Base-by-base conservation (phyloP, 306 rosid genomes). In the Biancaea sappan region DNA sequence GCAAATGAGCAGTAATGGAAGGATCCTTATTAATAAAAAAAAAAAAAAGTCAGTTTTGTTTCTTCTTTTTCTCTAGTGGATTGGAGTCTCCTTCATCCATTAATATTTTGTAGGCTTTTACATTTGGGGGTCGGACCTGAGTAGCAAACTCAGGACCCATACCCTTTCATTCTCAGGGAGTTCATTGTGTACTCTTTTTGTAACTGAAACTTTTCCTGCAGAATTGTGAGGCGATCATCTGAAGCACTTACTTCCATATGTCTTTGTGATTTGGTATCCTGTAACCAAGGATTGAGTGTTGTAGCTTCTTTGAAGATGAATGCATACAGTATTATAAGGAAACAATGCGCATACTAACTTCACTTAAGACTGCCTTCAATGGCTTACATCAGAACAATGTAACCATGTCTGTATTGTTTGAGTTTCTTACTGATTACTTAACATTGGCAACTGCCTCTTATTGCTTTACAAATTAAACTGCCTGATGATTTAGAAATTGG, bases 261-360 rank as follows among this genome's bases (percentile, higher is more conserved):
- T 7, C 11, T 48, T 2, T 52, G 29, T 25, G 1, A 54, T 54
- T 25, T 24, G 34, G 13, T 51, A 58, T 37, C 11, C 26, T 48
- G n/a, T 48, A 37, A 72, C 24, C 63, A 56, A 56, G 50, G 47
- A 44, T 44, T 5, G 60, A 61, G 29, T 43, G 19, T 62, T 51
- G 32, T 37, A 50, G 57, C 37, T 28, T 76, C 63, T 71, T 34
- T 22, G 66, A 37, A 56, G 70, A 64, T 76, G 58, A 63, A 70
- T 21, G 61, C 48, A 34, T 21, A 37, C 38, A 11, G 38, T 51
- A 40, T 29, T 60, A 31, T 63, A 43, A 40, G 38, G 37, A 25
- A 69, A 70, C 48, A 73, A 54, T 64, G 41, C 21, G 46, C 47
- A 25, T 31, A 56, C 50, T 34, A 28, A 53, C 9, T 71, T 75